Evolutionary conservation across 768 basidiomycete species (phyloP).

Genomic region (Harrya chromipes): DNA sequence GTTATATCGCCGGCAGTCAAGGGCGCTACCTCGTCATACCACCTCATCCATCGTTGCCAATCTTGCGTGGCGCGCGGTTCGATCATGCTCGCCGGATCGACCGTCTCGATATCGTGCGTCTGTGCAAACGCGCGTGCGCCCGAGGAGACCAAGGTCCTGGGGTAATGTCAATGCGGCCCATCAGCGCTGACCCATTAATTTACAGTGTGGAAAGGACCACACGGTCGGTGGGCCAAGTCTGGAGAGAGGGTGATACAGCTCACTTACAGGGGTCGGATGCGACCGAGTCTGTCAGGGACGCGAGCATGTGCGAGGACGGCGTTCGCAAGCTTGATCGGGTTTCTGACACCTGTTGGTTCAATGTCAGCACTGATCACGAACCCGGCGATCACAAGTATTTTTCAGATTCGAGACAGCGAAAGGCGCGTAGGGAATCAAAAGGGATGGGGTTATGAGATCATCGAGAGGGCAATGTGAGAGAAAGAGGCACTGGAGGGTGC

Average conservation of each 20-base stretch:
- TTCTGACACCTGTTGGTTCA: conserved; percentile 51
- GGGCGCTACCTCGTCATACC: conserved; percentile 27
- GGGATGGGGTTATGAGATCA: neutral
- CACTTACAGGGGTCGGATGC: conserved; percentile 67
- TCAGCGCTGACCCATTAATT: neutral
- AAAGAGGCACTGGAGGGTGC: neutral
- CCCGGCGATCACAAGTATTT: no score
- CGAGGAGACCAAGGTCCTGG: conserved; percentile 55
- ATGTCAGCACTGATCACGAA: neutral
- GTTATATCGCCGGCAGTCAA: neutral
- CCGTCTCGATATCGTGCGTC: conserved; percentile 27
- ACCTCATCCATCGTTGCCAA: conserved; percentile 61
- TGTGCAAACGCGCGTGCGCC: conserved; percentile 61
- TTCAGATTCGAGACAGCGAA: no score
- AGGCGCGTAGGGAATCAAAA: no score
- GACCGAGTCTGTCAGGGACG: conserved; percentile 49
- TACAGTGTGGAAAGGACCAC: no score
- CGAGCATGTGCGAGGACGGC: conserved; percentile 53
- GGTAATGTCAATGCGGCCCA: neutral
- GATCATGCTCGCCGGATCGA: conserved; percentile 47
- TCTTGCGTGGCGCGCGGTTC: conserved; percentile 45
- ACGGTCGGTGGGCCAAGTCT: no score
- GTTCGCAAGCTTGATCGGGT: conserved; percentile 64
- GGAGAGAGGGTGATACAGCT: no score
- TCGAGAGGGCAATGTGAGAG: neutral